These are phyloP conservation scores for Nicotiana tabacum DNA, from an alignment of 257 asterid genomes.

Conservation along the genomic window DNA sequence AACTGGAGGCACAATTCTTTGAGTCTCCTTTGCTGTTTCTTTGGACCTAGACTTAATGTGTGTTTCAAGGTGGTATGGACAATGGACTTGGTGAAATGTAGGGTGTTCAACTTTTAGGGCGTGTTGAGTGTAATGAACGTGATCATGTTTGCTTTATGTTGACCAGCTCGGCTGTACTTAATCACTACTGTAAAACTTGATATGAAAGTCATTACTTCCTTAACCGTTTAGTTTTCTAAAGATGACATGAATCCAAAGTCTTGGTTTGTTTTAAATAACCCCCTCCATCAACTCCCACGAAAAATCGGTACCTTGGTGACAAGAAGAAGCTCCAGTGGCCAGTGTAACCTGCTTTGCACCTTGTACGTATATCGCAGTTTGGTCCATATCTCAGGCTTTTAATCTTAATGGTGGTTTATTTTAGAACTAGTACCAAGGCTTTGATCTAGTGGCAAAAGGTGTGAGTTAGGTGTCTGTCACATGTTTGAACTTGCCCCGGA, in stretches of 20 bases:
- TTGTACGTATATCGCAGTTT: background rate
- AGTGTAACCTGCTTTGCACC: background rate
- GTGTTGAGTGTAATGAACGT: background rate
- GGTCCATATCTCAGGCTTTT: background rate
- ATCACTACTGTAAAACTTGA: background rate
- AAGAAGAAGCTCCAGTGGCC: background rate
- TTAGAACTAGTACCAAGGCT: background rate
- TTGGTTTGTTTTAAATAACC: background rate
- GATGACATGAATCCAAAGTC: background rate
- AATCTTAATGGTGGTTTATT: background rate
- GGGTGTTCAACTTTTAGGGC: background rate
- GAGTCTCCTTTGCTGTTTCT: background rate
- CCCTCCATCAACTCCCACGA: background rate
- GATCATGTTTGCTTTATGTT: background rate
- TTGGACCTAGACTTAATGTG: background rate
- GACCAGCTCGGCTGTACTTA: background rate
- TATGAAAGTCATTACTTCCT: background rate
- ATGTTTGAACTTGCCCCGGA: too few relatives aligned
- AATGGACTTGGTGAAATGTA: background rate
- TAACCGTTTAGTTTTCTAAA: background rate
- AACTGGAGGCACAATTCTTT: conserved; percentile 20
- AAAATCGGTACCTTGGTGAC: background rate
- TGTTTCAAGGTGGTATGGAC: conserved; percentile 1
- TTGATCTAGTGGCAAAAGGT: background rate
- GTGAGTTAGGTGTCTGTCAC: background rate